phyloP scores from a whole-genome alignment of 495 filamentous ascomycete species.

The Daldinia childiae region DNA sequence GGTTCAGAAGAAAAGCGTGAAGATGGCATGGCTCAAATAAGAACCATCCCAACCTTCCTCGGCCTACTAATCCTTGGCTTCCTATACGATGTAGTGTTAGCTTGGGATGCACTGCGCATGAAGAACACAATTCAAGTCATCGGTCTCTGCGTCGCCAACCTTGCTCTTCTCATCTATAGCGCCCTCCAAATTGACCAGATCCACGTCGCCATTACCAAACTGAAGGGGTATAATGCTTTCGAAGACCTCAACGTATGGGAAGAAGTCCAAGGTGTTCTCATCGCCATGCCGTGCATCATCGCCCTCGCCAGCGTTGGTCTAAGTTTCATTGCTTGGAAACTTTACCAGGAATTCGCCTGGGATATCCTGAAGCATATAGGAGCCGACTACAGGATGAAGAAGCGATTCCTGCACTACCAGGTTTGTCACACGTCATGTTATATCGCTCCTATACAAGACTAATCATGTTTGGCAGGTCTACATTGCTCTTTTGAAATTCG shows the following conservation, averaged over 20 bases:
- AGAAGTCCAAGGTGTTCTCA: slow-evolving; percentile 74
- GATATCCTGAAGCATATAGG: slow-evolving; percentile 99
- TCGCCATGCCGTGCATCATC: slow-evolving; percentile 87
- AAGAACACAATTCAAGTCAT: slow-evolving; percentile 99
- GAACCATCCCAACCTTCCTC: slow-evolving; percentile 87
- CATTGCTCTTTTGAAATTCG: slow-evolving; percentile 96
- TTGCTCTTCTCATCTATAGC: slow-evolving; percentile 89
- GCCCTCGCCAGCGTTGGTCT: slow-evolving; percentile 76
- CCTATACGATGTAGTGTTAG: slow-evolving; percentile 85
- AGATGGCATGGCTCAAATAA: slow-evolving; percentile 57
- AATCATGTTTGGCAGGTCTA: slow-evolving; percentile 76
- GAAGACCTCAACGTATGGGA: slow-evolving; percentile 65
- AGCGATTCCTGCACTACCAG: slow-evolving; percentile 95
- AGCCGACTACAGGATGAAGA: slow-evolving; percentile 95
- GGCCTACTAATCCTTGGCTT: slow-evolving; percentile 98
- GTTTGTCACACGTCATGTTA: slow-evolving; percentile 57
- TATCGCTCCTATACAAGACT: slow-evolving; percentile 31
- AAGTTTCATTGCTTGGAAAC: slow-evolving; percentile 83
- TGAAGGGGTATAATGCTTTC: slow-evolving; percentile 50
- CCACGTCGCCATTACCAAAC: slow-evolving; percentile 67
- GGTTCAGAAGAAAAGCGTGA: slow-evolving; percentile 38
- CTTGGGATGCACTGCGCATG: slow-evolving; percentile 90
- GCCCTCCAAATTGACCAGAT: slow-evolving; percentile 93
- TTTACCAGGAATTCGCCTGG: slow-evolving; percentile 99
- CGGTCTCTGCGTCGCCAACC: slow-evolving; percentile 89